Percentiles rank a stretch among this genome's conserved stretches.
Evolutionary conservation across 2,329 filamentous ascomycete species (phyloP).

Genomic region (Thielaviopsis ethacetica): DNA sequence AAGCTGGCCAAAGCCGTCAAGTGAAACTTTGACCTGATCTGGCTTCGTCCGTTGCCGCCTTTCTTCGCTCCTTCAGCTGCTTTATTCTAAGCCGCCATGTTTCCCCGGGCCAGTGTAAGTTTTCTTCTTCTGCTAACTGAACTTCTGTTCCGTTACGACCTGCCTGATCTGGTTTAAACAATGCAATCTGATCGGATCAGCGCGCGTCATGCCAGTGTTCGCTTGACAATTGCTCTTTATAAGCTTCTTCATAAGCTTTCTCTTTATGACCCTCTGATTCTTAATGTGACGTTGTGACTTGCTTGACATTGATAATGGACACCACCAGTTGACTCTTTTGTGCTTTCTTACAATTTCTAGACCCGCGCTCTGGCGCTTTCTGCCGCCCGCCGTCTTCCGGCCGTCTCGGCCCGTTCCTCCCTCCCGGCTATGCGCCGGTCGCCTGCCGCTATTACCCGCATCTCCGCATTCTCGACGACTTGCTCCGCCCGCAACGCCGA

Average conservation of each 20-base stretch:
- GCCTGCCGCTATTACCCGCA: neutral
- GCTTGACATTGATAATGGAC: neutral
- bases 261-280: neutral
- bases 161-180: conserved; percentile 8
- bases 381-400: conserved; percentile 5
- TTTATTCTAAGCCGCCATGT: conserved; percentile 2
- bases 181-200: neutral
- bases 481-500: conserved; percentile 7
- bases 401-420: neutral
- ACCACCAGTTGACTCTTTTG: neutral
- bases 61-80: neutral
- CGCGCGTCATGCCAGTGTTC: neutral
- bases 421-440: neutral
- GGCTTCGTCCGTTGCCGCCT: neutral
- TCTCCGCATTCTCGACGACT: conserved; percentile 12
- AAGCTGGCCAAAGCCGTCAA: neutral
- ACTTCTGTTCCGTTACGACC: neutral
- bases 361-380: conserved; percentile 5
- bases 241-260: neutral
- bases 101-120: conserved; percentile 12
- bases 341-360: neutral
- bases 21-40: neutral
- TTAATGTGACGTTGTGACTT: neutral
- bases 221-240: neutral
- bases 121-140: neutral